Percentiles rank a stretch among this genome's conserved stretches.
phyloP scores from a whole-genome alignment of 306 rosid species.

The Crotalaria pallida region DNA sequence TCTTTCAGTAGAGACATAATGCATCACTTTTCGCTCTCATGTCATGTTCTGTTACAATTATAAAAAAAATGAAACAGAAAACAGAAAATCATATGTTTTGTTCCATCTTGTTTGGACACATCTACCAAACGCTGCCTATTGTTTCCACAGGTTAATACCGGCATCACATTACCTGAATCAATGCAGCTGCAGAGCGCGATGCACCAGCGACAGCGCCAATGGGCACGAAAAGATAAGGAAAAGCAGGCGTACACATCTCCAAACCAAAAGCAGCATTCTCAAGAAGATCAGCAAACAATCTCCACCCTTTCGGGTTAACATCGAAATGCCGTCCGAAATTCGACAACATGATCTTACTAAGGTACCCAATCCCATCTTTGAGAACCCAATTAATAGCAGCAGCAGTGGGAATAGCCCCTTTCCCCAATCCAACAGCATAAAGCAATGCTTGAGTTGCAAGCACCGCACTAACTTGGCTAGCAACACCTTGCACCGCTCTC shows the following conservation, averaged over 20 bases:
- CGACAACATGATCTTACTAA: constrained; percentile 78
- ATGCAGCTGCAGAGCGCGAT: constrained; percentile 71
- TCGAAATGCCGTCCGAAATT: constrained; percentile 94
- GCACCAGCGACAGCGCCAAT: constrained; percentile 94
- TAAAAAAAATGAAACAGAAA: too few species aligned
- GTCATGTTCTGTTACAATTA: too few species aligned
- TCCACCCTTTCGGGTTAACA: constrained; percentile 93
- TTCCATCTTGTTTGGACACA: too few species aligned
- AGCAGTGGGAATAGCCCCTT: constrained; percentile 90
- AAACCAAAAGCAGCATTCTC: constrained; percentile 91
- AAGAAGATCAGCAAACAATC: constrained; percentile 84
- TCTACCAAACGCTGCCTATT: neutral
- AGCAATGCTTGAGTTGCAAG: constrained; percentile 93
- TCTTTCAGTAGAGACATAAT: too few species aligned
- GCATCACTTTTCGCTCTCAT: too few species aligned
- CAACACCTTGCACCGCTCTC: constrained; percentile 95
- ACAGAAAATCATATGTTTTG: too few species aligned
- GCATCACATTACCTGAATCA: constrained; percentile 42
- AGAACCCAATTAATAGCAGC: constrained; percentile 91
- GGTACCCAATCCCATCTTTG: constrained; percentile 92
- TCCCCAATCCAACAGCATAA: constrained; percentile 88
- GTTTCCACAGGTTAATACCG: neutral
- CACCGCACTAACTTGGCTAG: constrained; percentile 83
- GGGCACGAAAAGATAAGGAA: constrained; percentile 60
- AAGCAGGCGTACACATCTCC: constrained; percentile 86